Conservation (phyloP, 1,284 basidiomycete species). For the Austroboletus novae-zelandiae region DNA sequence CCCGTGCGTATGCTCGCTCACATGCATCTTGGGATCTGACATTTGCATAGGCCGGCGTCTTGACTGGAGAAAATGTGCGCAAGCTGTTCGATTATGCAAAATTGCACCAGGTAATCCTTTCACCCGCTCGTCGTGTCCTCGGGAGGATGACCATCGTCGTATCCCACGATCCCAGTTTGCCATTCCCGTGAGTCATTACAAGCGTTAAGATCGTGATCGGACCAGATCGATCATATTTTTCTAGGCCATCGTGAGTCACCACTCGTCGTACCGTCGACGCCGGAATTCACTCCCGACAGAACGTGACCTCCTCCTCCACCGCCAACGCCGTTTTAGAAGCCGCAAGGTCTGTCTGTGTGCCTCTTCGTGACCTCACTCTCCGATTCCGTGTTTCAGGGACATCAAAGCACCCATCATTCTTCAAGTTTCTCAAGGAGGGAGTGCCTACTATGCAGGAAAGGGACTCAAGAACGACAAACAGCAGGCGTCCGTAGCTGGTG, state of each 20-base stretch:
- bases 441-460: conserved; percentile 97
- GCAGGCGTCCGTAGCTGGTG: conserved; percentile 93
- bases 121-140: not conserved
- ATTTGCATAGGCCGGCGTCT: conserved; percentile 58
- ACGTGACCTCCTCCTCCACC: conserved; percentile 74
- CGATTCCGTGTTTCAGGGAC: conserved; percentile 44
- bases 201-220: not conserved
- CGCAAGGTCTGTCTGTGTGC: conserved; percentile 47
- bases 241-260: conserved; percentile 59
- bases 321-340: conserved; percentile 77
- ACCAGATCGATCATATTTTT: not conserved
- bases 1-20: conserved; percentile 42
- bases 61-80: conserved; percentile 71
- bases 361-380: not conserved
- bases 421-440: conserved; percentile 96
- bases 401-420: conserved; percentile 98
- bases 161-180: conserved; percentile 49
- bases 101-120: conserved; percentile 51
- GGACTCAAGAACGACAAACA: conserved; percentile 94
- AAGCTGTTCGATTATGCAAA: conserved; percentile 75
- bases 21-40: conserved; percentile 14
- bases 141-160: not conserved
- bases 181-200: conserved; percentile 54
- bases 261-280: not conserved
- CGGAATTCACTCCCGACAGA: conserved; percentile 34